Base-by-base conservation (phyloP, 129 eudicot genomes). In the Glebionis coronaria region DNA sequence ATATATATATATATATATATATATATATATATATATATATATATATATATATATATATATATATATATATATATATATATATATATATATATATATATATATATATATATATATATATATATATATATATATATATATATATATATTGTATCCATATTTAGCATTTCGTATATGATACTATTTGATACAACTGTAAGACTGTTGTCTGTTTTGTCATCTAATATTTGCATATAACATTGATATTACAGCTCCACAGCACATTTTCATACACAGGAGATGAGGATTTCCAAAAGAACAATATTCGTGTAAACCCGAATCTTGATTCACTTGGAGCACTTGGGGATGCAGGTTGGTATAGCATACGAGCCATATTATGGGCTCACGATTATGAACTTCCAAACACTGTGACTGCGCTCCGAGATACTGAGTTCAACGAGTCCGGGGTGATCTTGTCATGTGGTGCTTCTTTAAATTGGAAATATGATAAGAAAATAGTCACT, bases 401-500 rank as follows among this genome's bases (percentile, higher is more conserved):
- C 65, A 59, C 77, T 3, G 94, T 78, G 7, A 75, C 73, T 0
- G 94, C 94, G 1, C 20, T 73, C 9, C 69, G 59, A 0, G 70
- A 60, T 4, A 75, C 83, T 0, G 82, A 60, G 16, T 72, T 21
- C 50, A 87, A 87, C 71, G 63, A 78, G 61, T 53, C 79, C 1
- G 89, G 95, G 27, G 88, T 87, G 4, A 72, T 83, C n/a, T 14
- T 83, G 44, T 78, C 86, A 1, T 83, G 87, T 52, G 83, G 82
- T 3, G 86, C 95, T 5, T 74, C 79, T 42, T 56, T 87, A 44
- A 52, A 13, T 9, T 87, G 79, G 76, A 77, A 35, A 12, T 4
- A 31, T 31, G 86, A 83, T 12, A 87, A 79, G n/a, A 81, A 61
- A 59, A 31, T 64, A 5, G 95, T 78, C 2, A 83, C 86, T 1